These are phyloP conservation scores for Lycium ferocissimum DNA, from an alignment of 257 asterid species.

Conservation along the genomic window DNA sequence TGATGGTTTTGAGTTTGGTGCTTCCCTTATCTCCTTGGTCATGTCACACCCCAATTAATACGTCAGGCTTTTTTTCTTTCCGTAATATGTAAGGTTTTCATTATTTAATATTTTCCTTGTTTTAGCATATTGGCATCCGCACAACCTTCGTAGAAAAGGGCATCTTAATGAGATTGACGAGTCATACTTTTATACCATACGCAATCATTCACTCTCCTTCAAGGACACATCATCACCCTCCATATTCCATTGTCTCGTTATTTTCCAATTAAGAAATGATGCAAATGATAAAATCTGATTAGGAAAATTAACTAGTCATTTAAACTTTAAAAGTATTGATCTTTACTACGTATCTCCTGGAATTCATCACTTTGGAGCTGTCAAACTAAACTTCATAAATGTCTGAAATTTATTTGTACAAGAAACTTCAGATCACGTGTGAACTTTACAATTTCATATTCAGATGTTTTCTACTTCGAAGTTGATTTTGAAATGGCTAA, in stretches of 20 bases:
- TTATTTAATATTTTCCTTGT: not conserved
- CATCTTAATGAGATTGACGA: slow-evolving; percentile 7
- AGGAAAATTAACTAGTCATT: not conserved
- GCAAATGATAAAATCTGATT: not conserved
- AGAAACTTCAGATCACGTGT: no score
- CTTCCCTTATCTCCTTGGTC: not conserved
- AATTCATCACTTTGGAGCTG: no score
- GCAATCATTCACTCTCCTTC: slow-evolving; percentile 27
- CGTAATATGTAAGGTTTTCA: not conserved
- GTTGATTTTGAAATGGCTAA: no score
- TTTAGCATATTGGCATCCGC: not conserved
- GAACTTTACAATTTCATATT: no score
- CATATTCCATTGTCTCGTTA: not conserved
- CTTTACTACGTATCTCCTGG: no score
- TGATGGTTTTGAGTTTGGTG: slow-evolving; percentile 15
- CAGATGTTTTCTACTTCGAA: not conserved
- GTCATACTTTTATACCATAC: slow-evolving; percentile 2
- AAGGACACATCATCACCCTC: not conserved
- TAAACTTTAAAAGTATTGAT: not conserved
- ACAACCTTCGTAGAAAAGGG: not conserved
- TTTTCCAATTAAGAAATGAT: not conserved
- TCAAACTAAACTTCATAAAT: no score
- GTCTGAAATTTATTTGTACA: no score
- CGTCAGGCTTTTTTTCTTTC: no score
- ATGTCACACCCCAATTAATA: slow-evolving; percentile 8